These are phyloP conservation scores for Lepidopterella palustris DNA, from an alignment of 495 filamentous ascomycete genomes.

Conservation along the genomic window DNA sequence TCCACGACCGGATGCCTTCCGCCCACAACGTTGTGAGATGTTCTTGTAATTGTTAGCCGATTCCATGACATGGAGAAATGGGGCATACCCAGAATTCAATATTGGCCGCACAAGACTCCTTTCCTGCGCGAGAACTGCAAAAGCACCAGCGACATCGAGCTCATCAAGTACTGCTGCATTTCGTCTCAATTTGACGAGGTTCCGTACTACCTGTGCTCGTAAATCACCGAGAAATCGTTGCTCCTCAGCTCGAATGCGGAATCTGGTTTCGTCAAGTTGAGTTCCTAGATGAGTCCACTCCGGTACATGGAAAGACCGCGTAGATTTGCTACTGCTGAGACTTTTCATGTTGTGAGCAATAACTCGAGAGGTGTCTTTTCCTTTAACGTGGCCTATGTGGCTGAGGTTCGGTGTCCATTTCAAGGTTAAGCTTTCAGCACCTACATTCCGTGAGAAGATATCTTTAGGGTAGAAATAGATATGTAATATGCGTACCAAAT, in stretches of 20 bases:
- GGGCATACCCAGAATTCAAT: constrained; percentile 43
- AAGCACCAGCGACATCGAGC: constrained; percentile 80
- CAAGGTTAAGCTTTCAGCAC: constrained; percentile 52
- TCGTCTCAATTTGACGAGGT: constrained; percentile 73
- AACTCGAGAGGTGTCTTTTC: constrained; percentile 55
- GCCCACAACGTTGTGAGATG: constrained; percentile 61
- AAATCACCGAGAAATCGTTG: constrained; percentile 62
- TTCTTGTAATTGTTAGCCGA: constrained; percentile 2
- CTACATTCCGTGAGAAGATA: not conserved
- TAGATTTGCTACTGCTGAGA: constrained; percentile 73
- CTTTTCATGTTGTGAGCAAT: constrained; percentile 32
- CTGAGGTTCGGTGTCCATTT: constrained; percentile 78
- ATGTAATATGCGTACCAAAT: constrained; percentile 26
- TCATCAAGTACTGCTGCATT: constrained; percentile 88
- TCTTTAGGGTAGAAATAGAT: not conserved
- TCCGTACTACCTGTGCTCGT: constrained; percentile 66
- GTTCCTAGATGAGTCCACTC: constrained; percentile 77
- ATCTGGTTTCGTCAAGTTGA: constrained; percentile 61
- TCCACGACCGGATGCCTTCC: constrained; percentile 90
- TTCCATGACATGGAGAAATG: not conserved
- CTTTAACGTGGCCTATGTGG: constrained; percentile 86
- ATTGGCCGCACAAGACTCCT: constrained; percentile 66
- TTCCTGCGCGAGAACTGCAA: constrained; percentile 69
- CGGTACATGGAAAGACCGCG: constrained; percentile 74
- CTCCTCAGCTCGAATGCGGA: constrained; percentile 75